Evolutionary conservation across 176 grass and related monocot genomes (phyloP).

Genomic region (Eleusine coracana): DNA sequence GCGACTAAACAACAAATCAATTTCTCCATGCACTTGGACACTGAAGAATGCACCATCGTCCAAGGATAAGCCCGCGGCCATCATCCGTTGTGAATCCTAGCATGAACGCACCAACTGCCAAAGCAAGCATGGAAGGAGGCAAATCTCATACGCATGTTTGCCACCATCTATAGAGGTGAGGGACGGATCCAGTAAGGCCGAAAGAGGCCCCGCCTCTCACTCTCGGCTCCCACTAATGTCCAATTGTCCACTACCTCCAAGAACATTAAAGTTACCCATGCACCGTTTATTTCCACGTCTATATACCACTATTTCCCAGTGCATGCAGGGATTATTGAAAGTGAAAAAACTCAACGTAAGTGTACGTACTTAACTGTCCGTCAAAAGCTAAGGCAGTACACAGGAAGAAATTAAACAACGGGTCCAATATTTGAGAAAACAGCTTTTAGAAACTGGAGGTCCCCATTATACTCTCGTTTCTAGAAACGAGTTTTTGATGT

Average conservation of each 20-base stretch:
- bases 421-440: no score
- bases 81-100: conserved; percentile 36
- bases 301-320: no score
- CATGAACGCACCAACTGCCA: conserved; percentile 39
- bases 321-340: no score
- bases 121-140: conserved; percentile 26
- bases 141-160: conserved; percentile 42
- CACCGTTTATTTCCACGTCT: not conserved
- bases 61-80: conserved; percentile 26
- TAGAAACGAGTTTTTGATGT: no score
- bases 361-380: no score
- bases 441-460: no score
- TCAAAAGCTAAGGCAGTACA: no score
- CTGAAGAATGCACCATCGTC: conserved; percentile 6
- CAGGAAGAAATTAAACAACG: no score
- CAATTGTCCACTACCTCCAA: not conserved
- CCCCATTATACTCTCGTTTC: no score
- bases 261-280: conserved; percentile 24
- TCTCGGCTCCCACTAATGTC: conserved; percentile 26
- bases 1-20: not conserved
- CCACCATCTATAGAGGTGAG: conserved; percentile 2
- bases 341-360: no score
- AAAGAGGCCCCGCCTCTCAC: conserved; percentile 9
- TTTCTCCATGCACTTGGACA: not conserved
- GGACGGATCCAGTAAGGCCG: not conserved